These are phyloP conservation scores for Zygosaccharomyces sapae DNA, from an alignment of 1,139 yeast species.

Conservation along the genomic window DNA sequence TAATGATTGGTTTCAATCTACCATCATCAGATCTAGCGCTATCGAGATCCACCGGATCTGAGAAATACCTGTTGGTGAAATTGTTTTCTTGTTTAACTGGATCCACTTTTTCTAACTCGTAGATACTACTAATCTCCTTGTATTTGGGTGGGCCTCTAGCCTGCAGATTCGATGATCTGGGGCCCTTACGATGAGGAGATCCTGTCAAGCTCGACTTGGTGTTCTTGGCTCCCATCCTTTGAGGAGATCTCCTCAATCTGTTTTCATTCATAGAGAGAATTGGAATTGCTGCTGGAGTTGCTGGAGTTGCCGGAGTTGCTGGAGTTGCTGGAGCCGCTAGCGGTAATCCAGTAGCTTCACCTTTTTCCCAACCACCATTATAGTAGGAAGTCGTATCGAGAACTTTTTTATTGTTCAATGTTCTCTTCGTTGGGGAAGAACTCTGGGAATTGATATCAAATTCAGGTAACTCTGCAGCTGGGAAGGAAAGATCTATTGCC, in stretches of 20 bases:
- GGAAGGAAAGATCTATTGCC: constrained; percentile 6
- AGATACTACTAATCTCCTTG: constrained; percentile 11
- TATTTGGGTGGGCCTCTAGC: constrained; percentile 5
- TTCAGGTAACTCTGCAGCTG: constrained; percentile 6
- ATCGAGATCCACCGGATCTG: constrained; percentile 11
- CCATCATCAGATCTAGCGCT: constrained; percentile 9
- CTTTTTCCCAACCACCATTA: constrained; percentile 1
- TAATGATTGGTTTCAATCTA: constrained; percentile 17
- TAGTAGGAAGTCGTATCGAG: constrained; percentile 2
- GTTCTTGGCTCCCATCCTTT: background rate
- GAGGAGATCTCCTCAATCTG: background rate
- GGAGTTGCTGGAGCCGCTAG: background rate
- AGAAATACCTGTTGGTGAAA: constrained; percentile 10
- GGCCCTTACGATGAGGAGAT: constrained; percentile 2
- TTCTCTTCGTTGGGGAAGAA: constrained; percentile 15
- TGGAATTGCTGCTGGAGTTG: background rate
- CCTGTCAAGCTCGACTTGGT: background rate
- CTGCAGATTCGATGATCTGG: constrained; percentile 3
- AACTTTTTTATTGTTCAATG: constrained; percentile 13
- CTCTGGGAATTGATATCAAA: constrained; percentile 11
- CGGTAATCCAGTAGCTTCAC: constrained; percentile 2
- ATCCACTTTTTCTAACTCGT: constrained; percentile 3
- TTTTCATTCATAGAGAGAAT: background rate
- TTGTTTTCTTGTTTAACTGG: constrained; percentile 5
- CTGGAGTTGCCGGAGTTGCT: background rate